A percentile compares a stretch with the other conserved stretches of the same genome.
These are phyloP conservation scores for Chionographis japonica DNA, from an alignment of 106 monocot species.

Conservation along the genomic window DNA sequence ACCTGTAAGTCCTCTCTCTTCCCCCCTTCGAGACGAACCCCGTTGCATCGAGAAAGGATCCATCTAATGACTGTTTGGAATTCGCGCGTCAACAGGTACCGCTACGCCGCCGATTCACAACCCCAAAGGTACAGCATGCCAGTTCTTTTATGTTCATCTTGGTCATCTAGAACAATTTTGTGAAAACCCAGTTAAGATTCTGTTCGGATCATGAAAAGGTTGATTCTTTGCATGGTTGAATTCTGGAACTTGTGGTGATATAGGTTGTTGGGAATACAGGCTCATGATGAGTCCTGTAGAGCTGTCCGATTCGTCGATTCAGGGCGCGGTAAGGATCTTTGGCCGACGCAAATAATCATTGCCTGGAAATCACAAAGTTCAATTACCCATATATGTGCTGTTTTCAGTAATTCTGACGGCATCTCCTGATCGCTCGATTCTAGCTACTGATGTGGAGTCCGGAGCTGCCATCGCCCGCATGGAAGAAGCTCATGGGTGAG, in stretches of 20 bases:
- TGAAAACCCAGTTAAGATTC: too few relatives aligned
- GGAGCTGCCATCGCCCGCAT: conserved; percentile 63
- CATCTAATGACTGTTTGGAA: not conserved
- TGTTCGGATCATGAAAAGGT: conserved; percentile 4
- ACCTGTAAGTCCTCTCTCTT: conserved; percentile 42
- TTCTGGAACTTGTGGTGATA: conserved; percentile 21
- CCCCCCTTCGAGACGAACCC: too few relatives aligned
- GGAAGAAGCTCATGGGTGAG: conserved; percentile 78
- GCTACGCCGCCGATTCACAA: conserved; percentile 49
- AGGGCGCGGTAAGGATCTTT: conserved; percentile 49
- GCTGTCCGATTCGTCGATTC: conserved; percentile 73
- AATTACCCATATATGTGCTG: not conserved
- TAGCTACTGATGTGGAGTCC: conserved; percentile 79
- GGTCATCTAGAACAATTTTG: too few relatives aligned
- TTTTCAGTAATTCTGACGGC: conserved; percentile 67
- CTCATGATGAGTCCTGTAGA: conserved; percentile 82
- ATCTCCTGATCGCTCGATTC: conserved; percentile 80
- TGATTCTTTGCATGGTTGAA: not conserved
- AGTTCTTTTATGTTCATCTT: conserved; percentile 18
- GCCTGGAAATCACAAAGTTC: too few relatives aligned
- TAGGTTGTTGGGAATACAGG: conserved; percentile 35
- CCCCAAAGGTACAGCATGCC: too few relatives aligned
- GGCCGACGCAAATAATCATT: not conserved
- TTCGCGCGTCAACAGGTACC: conserved; percentile 38
- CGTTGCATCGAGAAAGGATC: too few relatives aligned